phyloP scores from a whole-genome alignment of 768 basidiomycete genomes.

The Russula brevipes region DNA sequence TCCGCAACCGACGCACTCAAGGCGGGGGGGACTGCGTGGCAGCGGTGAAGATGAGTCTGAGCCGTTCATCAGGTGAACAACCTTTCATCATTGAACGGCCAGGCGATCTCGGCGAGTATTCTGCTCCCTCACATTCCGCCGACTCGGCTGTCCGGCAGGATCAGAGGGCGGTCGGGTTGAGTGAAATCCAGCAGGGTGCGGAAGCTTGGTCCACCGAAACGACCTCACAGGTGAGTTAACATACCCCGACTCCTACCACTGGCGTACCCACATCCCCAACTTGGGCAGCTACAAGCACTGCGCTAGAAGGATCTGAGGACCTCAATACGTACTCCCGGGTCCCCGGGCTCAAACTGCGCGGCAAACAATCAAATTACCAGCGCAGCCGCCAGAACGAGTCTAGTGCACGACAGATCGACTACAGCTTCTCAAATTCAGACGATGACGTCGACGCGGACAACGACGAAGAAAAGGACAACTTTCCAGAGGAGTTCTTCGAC shows the following conservation, averaged over 20 bases:
- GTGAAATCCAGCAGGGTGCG: constrained; percentile 18
- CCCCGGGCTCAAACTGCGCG: neutral
- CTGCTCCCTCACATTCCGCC: constrained; percentile 44
- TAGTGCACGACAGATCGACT: neutral
- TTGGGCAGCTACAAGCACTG: neutral
- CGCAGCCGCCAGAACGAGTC: neutral
- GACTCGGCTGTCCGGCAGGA: constrained; percentile 33
- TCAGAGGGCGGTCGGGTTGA: constrained; percentile 35
- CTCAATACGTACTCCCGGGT: neutral
- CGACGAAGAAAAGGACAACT: neutral
- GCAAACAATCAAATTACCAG: neutral
- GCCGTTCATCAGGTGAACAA: constrained; percentile 53
- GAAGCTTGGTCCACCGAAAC: neutral
- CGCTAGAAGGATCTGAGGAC: neutral
- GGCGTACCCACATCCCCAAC: neutral
- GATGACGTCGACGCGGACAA: neutral
- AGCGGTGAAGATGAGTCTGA: constrained; percentile 77
- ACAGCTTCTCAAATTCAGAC: neutral
- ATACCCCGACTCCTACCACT: neutral
- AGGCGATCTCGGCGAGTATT: constrained; percentile 41
- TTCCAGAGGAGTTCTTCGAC: neutral
- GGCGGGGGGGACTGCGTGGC: constrained; percentile 86
- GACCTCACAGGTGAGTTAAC: neutral
- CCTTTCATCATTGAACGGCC: constrained; percentile 66
- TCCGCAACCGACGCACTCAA: constrained; percentile 87